Conservation (phyloP, 805 yeast species). For the Kodamaea fukazawae region DNA sequence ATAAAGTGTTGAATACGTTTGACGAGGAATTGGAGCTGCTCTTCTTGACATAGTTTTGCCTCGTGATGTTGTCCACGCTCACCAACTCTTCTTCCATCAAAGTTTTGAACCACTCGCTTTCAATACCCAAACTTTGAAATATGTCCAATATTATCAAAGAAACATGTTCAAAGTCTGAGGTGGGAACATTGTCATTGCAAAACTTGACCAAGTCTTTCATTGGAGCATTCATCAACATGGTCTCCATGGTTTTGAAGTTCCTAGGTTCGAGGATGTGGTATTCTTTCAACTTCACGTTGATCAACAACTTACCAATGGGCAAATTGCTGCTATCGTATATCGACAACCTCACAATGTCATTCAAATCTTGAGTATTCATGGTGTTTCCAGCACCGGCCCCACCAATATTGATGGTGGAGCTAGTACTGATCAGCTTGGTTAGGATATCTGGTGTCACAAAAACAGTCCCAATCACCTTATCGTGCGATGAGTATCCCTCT, state of each 20-base stretch:
- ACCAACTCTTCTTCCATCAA: constrained; percentile 66
- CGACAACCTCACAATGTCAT: constrained; percentile 45
- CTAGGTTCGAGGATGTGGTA: constrained; percentile 58
- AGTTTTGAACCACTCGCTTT: constrained; percentile 69
- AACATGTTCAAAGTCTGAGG: constrained; percentile 49
- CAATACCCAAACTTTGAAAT: constrained; percentile 66
- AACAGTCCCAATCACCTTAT: constrained; percentile 51
- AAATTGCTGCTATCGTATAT: constrained; percentile 40
- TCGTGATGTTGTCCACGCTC: constrained; percentile 43
- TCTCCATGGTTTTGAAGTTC: constrained; percentile 61
- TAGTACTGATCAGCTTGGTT: constrained; percentile 27
- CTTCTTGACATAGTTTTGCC: constrained; percentile 33
- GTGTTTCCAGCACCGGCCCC: constrained; percentile 22
- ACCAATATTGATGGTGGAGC: constrained; percentile 33
- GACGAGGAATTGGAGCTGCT: constrained; percentile 14
- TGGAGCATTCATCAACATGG: constrained; percentile 53
- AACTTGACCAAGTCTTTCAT: constrained; percentile 52
- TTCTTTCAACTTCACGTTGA: constrained; percentile 50
- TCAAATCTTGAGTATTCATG: constrained; percentile 13
- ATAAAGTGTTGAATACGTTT: constrained; percentile 43
- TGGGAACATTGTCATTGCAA: constrained; percentile 37
- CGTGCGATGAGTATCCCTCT: constrained; percentile 28
- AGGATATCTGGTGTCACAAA: constrained; percentile 53
- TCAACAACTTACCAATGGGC: constrained; percentile 56
- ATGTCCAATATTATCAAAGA: constrained; percentile 66